Percentiles rank a stretch among this genome's conserved stretches.
Conservation (phyloP, 208 protist species). For the Wallacemonas sp. region DNA sequence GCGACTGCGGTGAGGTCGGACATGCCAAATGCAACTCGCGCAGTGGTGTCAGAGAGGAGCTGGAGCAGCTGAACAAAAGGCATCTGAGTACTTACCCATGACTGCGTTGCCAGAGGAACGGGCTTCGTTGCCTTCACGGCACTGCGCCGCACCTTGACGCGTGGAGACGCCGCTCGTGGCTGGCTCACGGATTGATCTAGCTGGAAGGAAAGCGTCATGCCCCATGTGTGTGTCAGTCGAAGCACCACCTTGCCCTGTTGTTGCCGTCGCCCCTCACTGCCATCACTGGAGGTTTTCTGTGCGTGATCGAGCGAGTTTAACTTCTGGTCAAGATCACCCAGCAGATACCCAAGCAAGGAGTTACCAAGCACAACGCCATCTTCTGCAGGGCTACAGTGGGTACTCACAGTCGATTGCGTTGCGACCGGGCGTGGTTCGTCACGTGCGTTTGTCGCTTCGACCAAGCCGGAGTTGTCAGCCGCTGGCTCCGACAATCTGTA, state of each 20-base stretch:
- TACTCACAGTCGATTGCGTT: no score
- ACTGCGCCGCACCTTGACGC: conserved; percentile 9
- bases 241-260: no score
- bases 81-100: not conserved
- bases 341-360: no score
- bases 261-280: no score
- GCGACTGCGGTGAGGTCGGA: not conserved
- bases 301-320: not conserved
- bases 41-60: not conserved
- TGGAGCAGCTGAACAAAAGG: not conserved
- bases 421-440: no score
- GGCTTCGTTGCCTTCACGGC: not conserved
- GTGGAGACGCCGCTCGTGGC: conserved; percentile 7
- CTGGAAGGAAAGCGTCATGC: not conserved
- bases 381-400: no score
- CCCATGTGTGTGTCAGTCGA: conserved; percentile 3
- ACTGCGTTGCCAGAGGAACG: not conserved
- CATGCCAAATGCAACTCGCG: not conserved
- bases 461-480: no score
- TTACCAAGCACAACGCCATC: no score
- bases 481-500: no score
- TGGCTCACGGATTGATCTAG: not conserved
- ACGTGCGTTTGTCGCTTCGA: no score
- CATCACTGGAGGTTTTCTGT: no score
- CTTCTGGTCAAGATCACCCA: conserved; percentile 1